Percentiles rank a stretch among this genome's conserved stretches.
These are phyloP conservation scores for Lactuca saligna DNA, from an alignment of 129 eudicot species.

Conservation along the genomic window DNA sequence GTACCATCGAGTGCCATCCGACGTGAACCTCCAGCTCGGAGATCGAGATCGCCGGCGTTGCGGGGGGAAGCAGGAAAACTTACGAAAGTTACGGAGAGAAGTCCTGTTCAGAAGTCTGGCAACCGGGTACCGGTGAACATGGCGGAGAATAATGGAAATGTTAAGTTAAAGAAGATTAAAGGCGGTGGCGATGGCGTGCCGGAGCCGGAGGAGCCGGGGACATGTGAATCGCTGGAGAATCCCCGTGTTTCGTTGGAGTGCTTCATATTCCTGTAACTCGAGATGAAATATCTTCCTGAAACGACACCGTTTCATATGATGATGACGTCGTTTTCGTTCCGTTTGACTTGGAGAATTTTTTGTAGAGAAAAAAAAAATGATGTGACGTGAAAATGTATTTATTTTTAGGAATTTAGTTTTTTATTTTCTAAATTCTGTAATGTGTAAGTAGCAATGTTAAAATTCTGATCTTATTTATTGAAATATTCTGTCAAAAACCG, in stretches of 20 bases:
- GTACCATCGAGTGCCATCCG: neutral
- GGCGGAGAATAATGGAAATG: neutral
- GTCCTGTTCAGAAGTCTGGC: slow-evolving; percentile 8
- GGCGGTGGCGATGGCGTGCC: neutral
- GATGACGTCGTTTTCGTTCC: neutral
- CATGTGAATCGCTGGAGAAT: slow-evolving; percentile 20
- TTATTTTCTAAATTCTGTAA: neutral
- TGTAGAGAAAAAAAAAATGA: neutral
- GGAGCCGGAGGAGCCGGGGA: slow-evolving; percentile 5
- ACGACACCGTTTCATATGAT: neutral
- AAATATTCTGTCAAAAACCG: neutral
- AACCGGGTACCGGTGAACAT: slow-evolving; percentile 5
- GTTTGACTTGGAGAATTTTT: neutral
- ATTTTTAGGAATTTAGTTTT: neutral
- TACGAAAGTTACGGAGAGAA: slow-evolving; percentile 11
- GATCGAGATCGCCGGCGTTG: slow-evolving; percentile 16
- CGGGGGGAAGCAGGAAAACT: neutral
- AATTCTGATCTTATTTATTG: neutral
- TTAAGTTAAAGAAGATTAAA: neutral
- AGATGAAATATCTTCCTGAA: too few species aligned
- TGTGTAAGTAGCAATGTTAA: slow-evolving; percentile 2
- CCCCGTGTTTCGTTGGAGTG: slow-evolving; percentile 23
- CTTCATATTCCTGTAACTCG: slow-evolving; percentile 19
- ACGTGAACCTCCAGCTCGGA: slow-evolving; percentile 9
- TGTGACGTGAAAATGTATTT: slow-evolving; percentile 3